phyloP scores from a whole-genome alignment of 169 alveolate genomes.

The Cryptosporidium canis region DNA sequence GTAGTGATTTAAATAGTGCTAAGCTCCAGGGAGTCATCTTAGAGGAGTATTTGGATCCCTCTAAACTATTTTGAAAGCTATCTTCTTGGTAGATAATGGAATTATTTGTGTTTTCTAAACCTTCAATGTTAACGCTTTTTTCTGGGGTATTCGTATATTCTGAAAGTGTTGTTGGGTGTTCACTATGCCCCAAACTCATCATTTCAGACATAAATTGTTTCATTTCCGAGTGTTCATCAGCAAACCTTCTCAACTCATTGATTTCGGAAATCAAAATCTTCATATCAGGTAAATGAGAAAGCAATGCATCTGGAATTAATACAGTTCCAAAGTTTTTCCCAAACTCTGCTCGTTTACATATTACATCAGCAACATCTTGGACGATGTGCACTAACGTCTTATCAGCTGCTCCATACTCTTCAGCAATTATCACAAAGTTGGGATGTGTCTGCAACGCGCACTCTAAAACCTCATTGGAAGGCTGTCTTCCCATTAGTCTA shows the following conservation, averaged over 20 bases:
- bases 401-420: constrained; percentile 94
- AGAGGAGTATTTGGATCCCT: constrained; percentile 76
- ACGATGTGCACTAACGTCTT: constrained; percentile 93
- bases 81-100: not conserved
- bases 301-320: constrained; percentile 96
- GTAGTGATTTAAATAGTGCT: constrained; percentile 91
- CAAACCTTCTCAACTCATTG: constrained; percentile 80
- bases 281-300: constrained; percentile 93
- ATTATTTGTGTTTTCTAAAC: not conserved
- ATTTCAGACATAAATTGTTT: constrained; percentile 59
- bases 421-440: constrained; percentile 94
- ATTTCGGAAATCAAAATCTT: constrained; percentile 89
- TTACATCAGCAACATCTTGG: constrained; percentile 94
- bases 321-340: constrained; percentile 96
- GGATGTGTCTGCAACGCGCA: constrained; percentile 97
- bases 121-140: not conserved
- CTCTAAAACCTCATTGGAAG: constrained; percentile 94
- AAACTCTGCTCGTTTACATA: constrained; percentile 91
- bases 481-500: constrained; percentile 97
- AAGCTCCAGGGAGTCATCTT: constrained; percentile 93
- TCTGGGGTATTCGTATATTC: constrained; percentile 3
- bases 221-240: constrained; percentile 61
- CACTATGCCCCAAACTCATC: constrained; percentile 66
- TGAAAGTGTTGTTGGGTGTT: constrained; percentile 18
- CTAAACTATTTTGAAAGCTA: not conserved